These are phyloP conservation scores for Endocalyx cinctus DNA, from an alignment of 2,329 filamentous ascomycete genomes.

Conservation along the genomic window DNA sequence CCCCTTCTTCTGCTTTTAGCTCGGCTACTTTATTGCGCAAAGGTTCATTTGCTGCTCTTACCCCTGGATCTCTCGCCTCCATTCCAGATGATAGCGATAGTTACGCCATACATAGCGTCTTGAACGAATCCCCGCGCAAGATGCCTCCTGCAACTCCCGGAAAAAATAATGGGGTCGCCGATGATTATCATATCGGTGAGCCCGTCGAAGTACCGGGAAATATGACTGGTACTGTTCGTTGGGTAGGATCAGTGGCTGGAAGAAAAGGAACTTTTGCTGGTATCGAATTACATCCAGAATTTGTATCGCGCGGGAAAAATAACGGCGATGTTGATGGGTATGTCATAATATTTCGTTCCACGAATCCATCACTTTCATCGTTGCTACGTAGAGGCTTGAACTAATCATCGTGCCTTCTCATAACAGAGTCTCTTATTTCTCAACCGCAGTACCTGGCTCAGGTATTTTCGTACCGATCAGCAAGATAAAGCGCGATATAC, in stretches of 20 bases:
- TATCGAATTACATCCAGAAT: constrained; percentile 80
- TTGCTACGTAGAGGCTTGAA: too few species aligned
- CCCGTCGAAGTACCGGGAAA: constrained; percentile 86
- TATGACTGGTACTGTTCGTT: constrained; percentile 87
- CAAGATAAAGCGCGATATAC: constrained; percentile 68
- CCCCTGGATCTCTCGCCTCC: constrained; percentile 55
- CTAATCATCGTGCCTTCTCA: neutral
- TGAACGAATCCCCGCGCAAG: constrained; percentile 36
- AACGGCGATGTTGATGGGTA: constrained; percentile 94
- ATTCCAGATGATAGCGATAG: constrained; percentile 63
- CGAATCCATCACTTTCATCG: constrained; percentile 3
- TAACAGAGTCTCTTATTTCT: constrained; percentile 69
- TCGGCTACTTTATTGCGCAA: constrained; percentile 58
- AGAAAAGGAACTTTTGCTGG: constrained; percentile 91
- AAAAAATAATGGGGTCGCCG: constrained; percentile 39
- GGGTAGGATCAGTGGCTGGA: constrained; percentile 78
- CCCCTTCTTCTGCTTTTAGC: too few species aligned
- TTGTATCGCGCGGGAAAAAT: constrained; percentile 84
- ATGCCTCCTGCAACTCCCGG: constrained; percentile 54
- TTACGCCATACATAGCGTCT: constrained; percentile 55
- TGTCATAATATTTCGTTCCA: constrained; percentile 25
- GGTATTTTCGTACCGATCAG: constrained; percentile 90
- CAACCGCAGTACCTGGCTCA: constrained; percentile 69
- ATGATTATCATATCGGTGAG: constrained; percentile 69
- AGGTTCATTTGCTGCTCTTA: constrained; percentile 66